These are phyloP conservation scores for Gentiana macrophylla DNA, from an alignment of 257 asterid species.

Conservation along the genomic window DNA sequence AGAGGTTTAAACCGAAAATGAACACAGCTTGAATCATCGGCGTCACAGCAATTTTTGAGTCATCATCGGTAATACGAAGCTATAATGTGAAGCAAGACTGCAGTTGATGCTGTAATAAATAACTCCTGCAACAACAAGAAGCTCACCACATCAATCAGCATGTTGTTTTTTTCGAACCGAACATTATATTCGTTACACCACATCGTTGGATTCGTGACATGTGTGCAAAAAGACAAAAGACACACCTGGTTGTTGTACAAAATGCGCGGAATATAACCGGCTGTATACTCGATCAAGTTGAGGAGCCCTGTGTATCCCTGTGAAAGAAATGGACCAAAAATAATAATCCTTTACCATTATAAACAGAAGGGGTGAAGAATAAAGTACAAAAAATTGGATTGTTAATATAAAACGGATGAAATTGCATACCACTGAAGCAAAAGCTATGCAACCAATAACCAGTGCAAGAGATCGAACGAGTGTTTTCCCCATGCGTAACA, in stretches of 20 bases:
- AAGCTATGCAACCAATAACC: conserved; percentile 78
- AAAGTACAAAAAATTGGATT: too few species aligned
- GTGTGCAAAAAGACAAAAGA: too few species aligned
- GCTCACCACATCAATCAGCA: neutral
- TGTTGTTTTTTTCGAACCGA: too few species aligned
- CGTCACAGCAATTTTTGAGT: too few species aligned
- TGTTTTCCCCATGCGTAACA: conserved; percentile 93
- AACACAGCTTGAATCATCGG: neutral
- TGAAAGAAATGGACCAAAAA: conserved; percentile 7
- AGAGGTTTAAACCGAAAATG: too few species aligned
- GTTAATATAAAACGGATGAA: neutral
- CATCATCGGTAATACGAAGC: conserved; percentile 67
- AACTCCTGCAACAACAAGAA: conserved; percentile 45
- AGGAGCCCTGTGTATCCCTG: conserved; percentile 89
- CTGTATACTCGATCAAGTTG: conserved; percentile 54
- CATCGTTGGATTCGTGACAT: too few species aligned
- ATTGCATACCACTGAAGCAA: conserved; percentile 76
- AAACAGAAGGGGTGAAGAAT: too few species aligned
- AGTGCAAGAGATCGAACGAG: conserved; percentile 72
- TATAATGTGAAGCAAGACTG: conserved; percentile 52
- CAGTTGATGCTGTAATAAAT: conserved; percentile 61
- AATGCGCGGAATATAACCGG: conserved; percentile 65
- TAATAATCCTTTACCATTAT: too few species aligned
- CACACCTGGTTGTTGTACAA: conserved; percentile 90
- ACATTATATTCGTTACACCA: too few species aligned